phyloP scores from a whole-genome alignment of 352 stramenopile species.

The Globisporangium yorkense region DNA sequence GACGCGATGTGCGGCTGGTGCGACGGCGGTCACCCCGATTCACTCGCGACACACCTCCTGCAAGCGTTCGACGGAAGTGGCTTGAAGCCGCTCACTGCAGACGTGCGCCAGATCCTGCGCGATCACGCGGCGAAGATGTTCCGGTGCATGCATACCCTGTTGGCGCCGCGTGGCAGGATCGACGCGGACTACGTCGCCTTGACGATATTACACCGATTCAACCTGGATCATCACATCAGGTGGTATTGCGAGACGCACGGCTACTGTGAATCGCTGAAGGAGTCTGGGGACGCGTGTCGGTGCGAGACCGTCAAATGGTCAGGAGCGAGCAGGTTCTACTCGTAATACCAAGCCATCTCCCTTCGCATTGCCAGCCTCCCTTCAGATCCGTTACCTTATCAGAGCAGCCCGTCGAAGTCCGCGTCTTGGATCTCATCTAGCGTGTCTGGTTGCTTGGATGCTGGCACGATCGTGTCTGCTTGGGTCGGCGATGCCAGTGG shows the following conservation, averaged over 20 bases:
- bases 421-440: neutral
- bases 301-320: neutral
- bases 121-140: conserved; percentile 14
- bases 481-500: neutral
- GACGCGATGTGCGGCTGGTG: too few relatives aligned
- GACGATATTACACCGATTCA: neutral
- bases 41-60: too few relatives aligned
- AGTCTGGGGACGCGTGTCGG: neutral
- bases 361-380: neutral
- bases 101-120: conserved; percentile 5
- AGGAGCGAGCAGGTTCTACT: neutral
- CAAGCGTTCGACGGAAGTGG: too few relatives aligned
- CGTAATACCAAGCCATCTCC: neutral
- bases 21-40: too few relatives aligned
- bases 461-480: too few relatives aligned
- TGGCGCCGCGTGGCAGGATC: neutral
- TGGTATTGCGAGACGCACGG: neutral
- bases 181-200: neutral
- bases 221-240: neutral
- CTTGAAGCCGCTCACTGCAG: too few relatives aligned
- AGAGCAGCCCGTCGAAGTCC: neutral
- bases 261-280: neutral
- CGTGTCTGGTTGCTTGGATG: neutral
- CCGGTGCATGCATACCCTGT: conserved; percentile 8
- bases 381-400: neutral